These are phyloP conservation scores for Chytriomyces sp. DNA, from an alignment of 192 early-diverging fungal species.

Conservation along the genomic window DNA sequence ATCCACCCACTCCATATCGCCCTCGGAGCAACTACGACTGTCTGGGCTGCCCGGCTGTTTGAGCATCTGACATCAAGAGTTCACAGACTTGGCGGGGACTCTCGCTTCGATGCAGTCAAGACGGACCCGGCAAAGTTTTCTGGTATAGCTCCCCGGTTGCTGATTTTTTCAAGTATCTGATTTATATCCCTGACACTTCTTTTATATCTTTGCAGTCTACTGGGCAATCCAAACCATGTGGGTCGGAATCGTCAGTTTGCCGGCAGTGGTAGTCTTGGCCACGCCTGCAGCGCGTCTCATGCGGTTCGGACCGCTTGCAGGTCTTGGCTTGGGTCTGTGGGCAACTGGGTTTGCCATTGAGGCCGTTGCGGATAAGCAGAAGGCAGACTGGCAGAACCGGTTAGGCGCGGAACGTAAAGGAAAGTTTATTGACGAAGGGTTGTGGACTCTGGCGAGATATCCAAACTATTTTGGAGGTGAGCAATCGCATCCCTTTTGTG, in stretches of 20 bases:
- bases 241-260: constrained; percentile 38
- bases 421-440: constrained; percentile 33
- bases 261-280: constrained; percentile 34
- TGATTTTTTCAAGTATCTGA: too few relatives aligned
- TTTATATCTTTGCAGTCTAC: constrained; percentile 4
- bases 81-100: constrained; percentile 37
- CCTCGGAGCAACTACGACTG: constrained; percentile 22
- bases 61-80: constrained; percentile 33
- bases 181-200: too few relatives aligned
- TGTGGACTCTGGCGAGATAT: constrained; percentile 28
- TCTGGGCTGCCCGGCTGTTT: constrained; percentile 41
- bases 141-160: background rate
- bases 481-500: background rate
- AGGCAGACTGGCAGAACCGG: constrained; percentile 37
- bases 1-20: background rate
- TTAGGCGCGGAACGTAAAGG: constrained; percentile 6
- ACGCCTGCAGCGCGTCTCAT: constrained; percentile 12
- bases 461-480: constrained; percentile 41
- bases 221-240: constrained; percentile 37
- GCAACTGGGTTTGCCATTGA: constrained; percentile 42
- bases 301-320: constrained; percentile 24
- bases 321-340: constrained; percentile 38
- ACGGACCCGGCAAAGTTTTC: constrained; percentile 7
- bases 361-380: constrained; percentile 35
- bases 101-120: constrained; percentile 47